phyloP scores from a whole-genome alignment of 2,329 filamentous ascomycete genomes.

The Fusarium irregulare region DNA sequence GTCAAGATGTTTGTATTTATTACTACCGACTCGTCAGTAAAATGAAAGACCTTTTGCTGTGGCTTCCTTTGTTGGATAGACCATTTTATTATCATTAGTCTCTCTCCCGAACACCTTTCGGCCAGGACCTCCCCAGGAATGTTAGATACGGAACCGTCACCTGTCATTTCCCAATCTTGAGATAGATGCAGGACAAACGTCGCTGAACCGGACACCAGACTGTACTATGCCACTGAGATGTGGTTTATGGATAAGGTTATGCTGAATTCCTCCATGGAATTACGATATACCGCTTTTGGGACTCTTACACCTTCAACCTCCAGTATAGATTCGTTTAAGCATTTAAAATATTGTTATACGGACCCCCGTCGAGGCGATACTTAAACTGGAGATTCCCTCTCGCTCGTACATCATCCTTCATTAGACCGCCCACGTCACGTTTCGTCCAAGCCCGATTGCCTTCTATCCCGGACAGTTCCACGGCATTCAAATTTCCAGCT shows the following conservation, averaged over 20 bases:
- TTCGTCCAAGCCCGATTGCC: not conserved
- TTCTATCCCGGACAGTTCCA: not conserved
- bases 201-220: no score
- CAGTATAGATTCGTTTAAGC: not conserved
- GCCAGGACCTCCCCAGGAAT: not conserved
- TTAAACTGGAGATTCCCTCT: not conserved
- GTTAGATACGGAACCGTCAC: not conserved
- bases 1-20: not conserved
- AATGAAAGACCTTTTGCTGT: not conserved
- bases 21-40: not conserved
- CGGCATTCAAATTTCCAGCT: rapidly evolving
- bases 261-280: not conserved
- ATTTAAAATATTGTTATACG: not conserved
- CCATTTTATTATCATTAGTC: not conserved
- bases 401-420: not conserved
- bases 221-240: not conserved
- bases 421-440: not conserved
- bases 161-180: not conserved
- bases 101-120: no score
- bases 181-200: not conserved
- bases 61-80: no score
- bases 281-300: not conserved
- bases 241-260: not conserved
- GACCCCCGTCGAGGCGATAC: not conserved
- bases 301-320: not conserved